Evolutionary conservation across 2,329 filamentous ascomycete species (phyloP).

Genomic region (Fusarium sambucinum): DNA sequence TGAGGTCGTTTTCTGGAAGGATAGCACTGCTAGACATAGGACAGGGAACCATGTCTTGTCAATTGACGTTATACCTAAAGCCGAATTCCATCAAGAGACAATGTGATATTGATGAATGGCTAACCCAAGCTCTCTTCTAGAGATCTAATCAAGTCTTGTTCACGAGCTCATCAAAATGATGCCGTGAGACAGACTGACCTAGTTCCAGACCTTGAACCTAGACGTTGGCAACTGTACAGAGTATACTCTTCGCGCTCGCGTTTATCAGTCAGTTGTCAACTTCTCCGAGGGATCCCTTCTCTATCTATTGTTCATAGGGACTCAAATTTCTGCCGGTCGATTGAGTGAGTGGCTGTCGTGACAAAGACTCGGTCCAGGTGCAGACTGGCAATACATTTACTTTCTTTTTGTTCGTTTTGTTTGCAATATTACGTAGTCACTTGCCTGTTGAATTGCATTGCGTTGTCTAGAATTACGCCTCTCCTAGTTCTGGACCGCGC

Average conservation of each 20-base stretch:
- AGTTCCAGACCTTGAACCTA: constrained; percentile 10
- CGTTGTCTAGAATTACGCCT: constrained; percentile 18
- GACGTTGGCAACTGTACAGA: constrained; percentile 23
- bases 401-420: not conserved
- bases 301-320: not conserved
- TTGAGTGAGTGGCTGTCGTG: not conserved
- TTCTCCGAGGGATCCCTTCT: not conserved
- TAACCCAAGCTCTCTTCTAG: not conserved
- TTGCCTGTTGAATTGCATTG: not conserved
- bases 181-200: constrained; percentile 11
- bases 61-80: not conserved
- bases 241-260: not conserved
- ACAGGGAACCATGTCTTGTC: not conserved
- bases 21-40: not conserved
- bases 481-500: constrained; percentile 15
- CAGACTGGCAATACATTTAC: constrained; percentile 17
- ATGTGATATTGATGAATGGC: not conserved
- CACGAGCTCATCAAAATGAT: constrained; percentile 6
- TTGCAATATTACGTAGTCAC: not conserved
- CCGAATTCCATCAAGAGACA: constrained; percentile 6
- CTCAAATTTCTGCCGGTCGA: not conserved
- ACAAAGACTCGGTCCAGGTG: constrained; percentile 27
- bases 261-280: not conserved
- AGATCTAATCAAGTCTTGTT: constrained; percentile 2
- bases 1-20: constrained; percentile 34